Percentiles rank a stretch among this genome's conserved stretches.
Evolutionary conservation across 345 rosid genomes (phyloP).

Genomic region (Gossypium raimondii): DNA sequence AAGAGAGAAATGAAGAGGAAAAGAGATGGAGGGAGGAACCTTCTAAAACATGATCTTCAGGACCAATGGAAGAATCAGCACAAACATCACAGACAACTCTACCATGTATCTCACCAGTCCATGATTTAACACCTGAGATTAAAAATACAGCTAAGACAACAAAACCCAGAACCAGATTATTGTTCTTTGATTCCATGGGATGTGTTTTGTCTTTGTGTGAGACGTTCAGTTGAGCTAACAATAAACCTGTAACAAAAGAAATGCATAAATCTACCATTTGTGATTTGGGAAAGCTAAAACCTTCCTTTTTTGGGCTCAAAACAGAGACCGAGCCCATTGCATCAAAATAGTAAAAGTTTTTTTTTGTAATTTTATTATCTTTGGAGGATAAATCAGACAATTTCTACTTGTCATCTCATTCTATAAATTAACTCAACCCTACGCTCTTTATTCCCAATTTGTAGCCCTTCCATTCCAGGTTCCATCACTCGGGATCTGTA

Average conservation of each 20-base stretch:
- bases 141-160: conserved; percentile 29
- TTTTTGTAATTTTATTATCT: not conserved
- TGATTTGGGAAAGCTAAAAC: not conserved
- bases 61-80: conserved; percentile 83
- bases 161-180: conserved; percentile 32
- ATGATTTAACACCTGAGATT: conserved; percentile 43
- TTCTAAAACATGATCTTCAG: conserved; percentile 89
- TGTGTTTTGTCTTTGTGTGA: not conserved
- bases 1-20: not conserved
- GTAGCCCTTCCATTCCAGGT: too few species aligned
- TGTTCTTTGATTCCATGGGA: conserved; percentile 34
- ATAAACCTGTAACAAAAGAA: not conserved
- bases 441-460: not conserved
- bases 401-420: not conserved
- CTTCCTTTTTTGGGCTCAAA: not conserved
- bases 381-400: not conserved
- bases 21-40: conserved; percentile 29
- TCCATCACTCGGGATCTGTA: not conserved
- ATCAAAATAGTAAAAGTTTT: not conserved
- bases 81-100: conserved; percentile 94
- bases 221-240: not conserved
- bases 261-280: not conserved
- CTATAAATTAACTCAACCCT: not conserved
- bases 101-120: conserved; percentile 94
- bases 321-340: not conserved